A percentile compares a stretch with the other conserved stretches of the same genome.
These are phyloP conservation scores for Lepiota subincarnata DNA, from an alignment of 768 basidiomycete genomes.

Conservation along the genomic window DNA sequence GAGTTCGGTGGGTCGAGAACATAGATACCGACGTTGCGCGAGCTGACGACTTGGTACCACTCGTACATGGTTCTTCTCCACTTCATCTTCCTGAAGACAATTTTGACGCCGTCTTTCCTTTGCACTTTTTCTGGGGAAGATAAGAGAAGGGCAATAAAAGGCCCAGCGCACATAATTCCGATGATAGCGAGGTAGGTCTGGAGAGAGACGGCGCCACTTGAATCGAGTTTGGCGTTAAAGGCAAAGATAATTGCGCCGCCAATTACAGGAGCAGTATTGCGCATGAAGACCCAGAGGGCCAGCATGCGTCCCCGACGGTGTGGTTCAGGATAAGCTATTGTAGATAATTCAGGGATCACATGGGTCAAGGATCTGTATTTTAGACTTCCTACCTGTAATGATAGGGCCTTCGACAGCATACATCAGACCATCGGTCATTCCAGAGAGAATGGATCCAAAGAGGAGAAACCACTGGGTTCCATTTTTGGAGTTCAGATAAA, in stretches of 20 bases:
- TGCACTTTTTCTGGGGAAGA: constrained; percentile 27
- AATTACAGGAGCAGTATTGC: constrained; percentile 28
- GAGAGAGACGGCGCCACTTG: constrained; percentile 26
- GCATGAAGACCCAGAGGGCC: constrained; percentile 31
- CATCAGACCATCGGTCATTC: constrained; percentile 28
- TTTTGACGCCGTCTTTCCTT: constrained; percentile 27
- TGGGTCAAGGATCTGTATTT: not conserved
- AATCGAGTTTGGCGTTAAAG: constrained; percentile 24
- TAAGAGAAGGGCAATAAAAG: constrained; percentile 26
- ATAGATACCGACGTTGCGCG: constrained; percentile 18
- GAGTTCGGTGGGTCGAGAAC: no score
- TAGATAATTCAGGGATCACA: not conserved
- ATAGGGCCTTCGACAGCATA: constrained; percentile 30
- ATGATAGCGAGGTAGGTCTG: constrained; percentile 29
- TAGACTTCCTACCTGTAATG: constrained; percentile 22
- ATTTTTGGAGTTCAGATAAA: constrained; percentile 30
- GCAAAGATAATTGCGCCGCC: constrained; percentile 31
- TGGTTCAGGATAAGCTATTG: constrained; percentile 27
- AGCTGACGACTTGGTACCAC: constrained; percentile 25
- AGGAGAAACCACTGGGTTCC: constrained; percentile 32
- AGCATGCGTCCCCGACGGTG: constrained; percentile 30
- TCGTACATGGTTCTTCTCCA: constrained; percentile 24
- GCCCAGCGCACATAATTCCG: constrained; percentile 33
- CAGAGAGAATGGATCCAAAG: constrained; percentile 28
- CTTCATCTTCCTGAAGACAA: constrained; percentile 23